A percentile compares a stretch with the other conserved stretches of the same genome.
These are phyloP conservation scores for Kwoniella mangroviensis DNA, from an alignment of 768 basidiomycete species.

Conservation along the genomic window DNA sequence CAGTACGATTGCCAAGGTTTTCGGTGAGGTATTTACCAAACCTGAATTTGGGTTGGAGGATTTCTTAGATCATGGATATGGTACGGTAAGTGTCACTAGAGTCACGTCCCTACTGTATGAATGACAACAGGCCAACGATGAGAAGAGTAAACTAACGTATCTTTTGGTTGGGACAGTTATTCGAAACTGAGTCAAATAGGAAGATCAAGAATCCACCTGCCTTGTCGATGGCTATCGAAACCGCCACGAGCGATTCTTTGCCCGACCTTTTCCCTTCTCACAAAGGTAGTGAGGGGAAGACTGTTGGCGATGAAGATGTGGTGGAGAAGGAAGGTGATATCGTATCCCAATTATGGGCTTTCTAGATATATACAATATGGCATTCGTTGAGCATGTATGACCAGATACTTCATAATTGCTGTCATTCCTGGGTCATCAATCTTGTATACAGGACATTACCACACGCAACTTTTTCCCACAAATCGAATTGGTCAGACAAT, in stretches of 20 bases:
- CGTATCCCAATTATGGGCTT: conserved; percentile 31
- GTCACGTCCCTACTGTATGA: neutral
- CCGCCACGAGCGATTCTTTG: conserved; percentile 13
- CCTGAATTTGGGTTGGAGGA: conserved; percentile 88
- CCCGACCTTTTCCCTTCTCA: conserved; percentile 20
- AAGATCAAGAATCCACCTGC: conserved; percentile 80
- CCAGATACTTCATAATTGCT: too few species aligned
- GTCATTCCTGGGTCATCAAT: too few species aligned
- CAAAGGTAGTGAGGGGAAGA: neutral
- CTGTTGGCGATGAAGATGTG: neutral
- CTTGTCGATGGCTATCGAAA: conserved; percentile 57
- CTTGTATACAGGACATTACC: too few species aligned
- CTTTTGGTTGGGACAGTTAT: conserved; percentile 64
- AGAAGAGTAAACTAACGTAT: neutral
- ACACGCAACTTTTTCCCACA: too few species aligned
- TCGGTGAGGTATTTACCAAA: conserved; percentile 90
- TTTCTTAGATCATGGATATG: conserved; percentile 79
- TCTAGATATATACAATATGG: conserved; percentile 3
- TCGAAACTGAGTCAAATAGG: conserved; percentile 79
- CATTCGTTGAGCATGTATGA: neutral
- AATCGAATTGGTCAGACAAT: too few species aligned
- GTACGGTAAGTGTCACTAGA: conserved; percentile 53
- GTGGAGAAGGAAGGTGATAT: conserved; percentile 17
- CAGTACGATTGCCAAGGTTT: conserved; percentile 84
- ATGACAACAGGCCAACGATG: neutral